These are phyloP conservation scores for Pichia sp. DNA, from an alignment of 1,139 yeast genomes.

Conservation along the genomic window DNA sequence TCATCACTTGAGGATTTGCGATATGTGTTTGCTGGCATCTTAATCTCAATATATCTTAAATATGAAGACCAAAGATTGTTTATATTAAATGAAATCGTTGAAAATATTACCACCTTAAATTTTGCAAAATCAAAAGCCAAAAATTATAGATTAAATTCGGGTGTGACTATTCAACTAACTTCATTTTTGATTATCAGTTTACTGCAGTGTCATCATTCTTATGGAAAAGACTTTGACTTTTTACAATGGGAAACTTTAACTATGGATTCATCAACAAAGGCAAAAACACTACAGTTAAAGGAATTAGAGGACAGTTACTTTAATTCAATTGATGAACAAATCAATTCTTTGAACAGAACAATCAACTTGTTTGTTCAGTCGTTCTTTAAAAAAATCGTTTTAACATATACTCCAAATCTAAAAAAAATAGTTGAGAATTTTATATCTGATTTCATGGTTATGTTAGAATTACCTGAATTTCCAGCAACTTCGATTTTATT, in stretches of 20 bases:
- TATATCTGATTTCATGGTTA: conserved; percentile 46
- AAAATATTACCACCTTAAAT: conserved; percentile 45
- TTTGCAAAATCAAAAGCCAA: conserved; percentile 37
- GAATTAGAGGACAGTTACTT: conserved; percentile 15
- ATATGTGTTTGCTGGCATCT: conserved; percentile 33
- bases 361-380: conserved; percentile 36
- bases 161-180: conserved; percentile 43
- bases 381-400: conserved; percentile 36
- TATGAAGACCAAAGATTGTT: conserved; percentile 50
- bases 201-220: conserved; percentile 38
- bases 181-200: conserved; percentile 40
- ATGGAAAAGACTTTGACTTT: conserved; percentile 22
- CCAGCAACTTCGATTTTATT: conserved; percentile 35
- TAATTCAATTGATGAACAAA: conserved; percentile 7
- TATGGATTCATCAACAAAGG: conserved; percentile 7
- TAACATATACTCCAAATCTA: conserved; percentile 34
- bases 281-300: conserved; percentile 11
- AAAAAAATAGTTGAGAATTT: conserved; percentile 44
- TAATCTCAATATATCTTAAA: conserved; percentile 40
- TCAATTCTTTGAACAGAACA: conserved; percentile 11
- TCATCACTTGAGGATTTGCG: conserved; percentile 32
- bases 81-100: conserved; percentile 53
- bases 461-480: conserved; percentile 54
- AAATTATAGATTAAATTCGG: conserved; percentile 38
- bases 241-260: conserved; percentile 20